phyloP scores from a whole-genome alignment of 768 basidiomycete species.

The Kwoniella europaea region DNA sequence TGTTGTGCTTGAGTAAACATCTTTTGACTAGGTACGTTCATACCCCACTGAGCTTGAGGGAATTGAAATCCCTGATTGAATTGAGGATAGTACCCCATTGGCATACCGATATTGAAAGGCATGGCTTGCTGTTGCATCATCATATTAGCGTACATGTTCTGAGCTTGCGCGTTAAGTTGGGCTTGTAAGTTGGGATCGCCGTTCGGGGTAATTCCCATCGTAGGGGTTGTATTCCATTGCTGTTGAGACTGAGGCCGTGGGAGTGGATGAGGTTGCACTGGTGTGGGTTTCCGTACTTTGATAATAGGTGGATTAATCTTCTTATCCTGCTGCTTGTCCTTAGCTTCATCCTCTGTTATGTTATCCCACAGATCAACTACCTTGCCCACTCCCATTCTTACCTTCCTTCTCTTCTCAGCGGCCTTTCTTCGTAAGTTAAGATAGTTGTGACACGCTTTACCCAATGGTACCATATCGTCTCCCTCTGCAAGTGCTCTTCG shows the following conservation, averaged over 20 bases:
- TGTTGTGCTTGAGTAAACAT: not conserved
- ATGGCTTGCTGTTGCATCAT: conserved; percentile 7
- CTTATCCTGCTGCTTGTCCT: not conserved
- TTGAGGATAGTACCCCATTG: not conserved
- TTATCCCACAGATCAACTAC: not conserved
- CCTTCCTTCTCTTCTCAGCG: conserved; percentile 14
- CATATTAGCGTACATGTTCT: conserved; percentile 1
- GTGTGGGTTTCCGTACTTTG: not conserved
- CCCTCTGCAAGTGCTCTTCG: not conserved
- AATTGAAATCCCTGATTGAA: not conserved
- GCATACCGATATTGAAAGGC: conserved; percentile 3
- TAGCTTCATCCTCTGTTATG: not conserved
- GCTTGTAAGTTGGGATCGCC: not conserved
- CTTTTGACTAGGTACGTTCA: not conserved
- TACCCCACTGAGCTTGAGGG: not conserved
- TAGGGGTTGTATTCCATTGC: not conserved
- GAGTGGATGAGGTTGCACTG: not conserved
- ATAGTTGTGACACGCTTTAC: conserved; percentile 45
- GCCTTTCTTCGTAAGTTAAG: conserved; percentile 23
- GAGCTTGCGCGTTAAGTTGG: not conserved
- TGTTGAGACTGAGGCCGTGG: not conserved
- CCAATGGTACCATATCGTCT: conserved; percentile 22
- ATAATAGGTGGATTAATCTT: not conserved
- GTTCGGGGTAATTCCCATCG: not conserved
- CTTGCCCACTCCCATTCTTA: not conserved